Conservation (phyloP, 2,329 filamentous ascomycete genomes). For the Cordyceps fumosorosea region DNA sequence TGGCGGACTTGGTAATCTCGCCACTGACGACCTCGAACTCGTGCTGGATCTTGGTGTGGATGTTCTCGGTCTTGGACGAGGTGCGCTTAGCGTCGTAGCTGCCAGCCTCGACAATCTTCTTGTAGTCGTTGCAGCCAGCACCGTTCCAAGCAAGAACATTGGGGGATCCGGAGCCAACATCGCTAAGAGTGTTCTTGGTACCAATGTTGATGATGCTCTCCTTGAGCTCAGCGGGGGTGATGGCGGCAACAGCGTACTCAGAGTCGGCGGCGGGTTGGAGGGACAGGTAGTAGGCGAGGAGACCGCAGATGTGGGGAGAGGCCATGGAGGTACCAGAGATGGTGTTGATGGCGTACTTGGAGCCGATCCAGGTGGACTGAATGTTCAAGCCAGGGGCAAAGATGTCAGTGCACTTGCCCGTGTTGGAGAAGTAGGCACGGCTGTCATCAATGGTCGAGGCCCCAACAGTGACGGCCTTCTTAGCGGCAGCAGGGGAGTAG, state of each 20-base stretch:
- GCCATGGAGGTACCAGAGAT: conserved; percentile 99
- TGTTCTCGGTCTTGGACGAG: conserved; percentile 45
- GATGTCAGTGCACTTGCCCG: conserved; percentile 98
- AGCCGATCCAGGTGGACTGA: conserved; percentile 96
- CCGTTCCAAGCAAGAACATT: conserved; percentile 99
- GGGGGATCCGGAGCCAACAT: conserved; percentile 78
- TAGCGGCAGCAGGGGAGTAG: conserved; percentile 92
- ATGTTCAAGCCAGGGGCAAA: conserved; percentile 97
- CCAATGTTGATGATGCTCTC: conserved; percentile 75
- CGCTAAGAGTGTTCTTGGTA: conserved; percentile 69
- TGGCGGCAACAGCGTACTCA: conserved; percentile 79
- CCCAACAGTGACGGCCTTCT: conserved; percentile 90
- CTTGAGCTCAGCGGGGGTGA: conserved; percentile 95
- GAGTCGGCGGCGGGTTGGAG: conserved; percentile 88
- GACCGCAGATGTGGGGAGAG: conserved; percentile 91
- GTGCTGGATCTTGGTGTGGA: conserved; percentile 54
- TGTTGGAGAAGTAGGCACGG: conserved; percentile 99
- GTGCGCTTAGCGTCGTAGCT: conserved; percentile 55
- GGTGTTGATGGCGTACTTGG: conserved; percentile 93
- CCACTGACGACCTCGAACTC: conserved; percentile 52
- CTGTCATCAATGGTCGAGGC: conserved; percentile 89
- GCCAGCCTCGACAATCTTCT: conserved; percentile 68
- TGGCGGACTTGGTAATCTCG: conserved; percentile 48
- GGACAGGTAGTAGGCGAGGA: conserved; percentile 95
- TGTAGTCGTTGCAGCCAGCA: conserved; percentile 88